Base-by-base conservation (phyloP, 2,329 filamentous ascomycete genomes). In the Alternaria longipes region DNA sequence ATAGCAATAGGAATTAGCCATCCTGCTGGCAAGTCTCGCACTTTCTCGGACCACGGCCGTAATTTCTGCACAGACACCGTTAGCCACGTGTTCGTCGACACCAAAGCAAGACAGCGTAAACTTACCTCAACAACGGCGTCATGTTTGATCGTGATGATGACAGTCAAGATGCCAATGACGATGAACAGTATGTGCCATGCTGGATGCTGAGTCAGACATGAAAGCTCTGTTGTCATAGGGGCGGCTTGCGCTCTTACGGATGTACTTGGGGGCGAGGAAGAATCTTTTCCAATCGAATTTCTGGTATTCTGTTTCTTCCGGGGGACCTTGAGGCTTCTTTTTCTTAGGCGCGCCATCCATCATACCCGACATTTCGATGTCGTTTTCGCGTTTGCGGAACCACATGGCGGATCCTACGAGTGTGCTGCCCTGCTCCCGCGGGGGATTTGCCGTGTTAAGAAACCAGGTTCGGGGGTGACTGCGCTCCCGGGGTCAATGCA, bases 1-100 rank as follows among this genome's bases (percentile, higher is more conserved):
- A 77, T 78, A 8, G 55, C 73, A 36, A 78, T 68, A 16, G 75
- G 75, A 22, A 78, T 78, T 16, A 78, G 64, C 71, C 72, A 78
- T 26, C 75, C 75, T 28, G 74, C 74, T 47, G 75, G 75, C 14
- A 78, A 64, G 44, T 76, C 74, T 56, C 72, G 72, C 26, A 78
- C 70, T 41, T 74, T 71, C 56, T 75, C 74, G 32, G 75, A 75
- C 58, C 74, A 78, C 14, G 75, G 75, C 18, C 72, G 74, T 40
- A 78, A 63, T 68, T 69, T 69, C 73, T 77, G 51, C 28, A 14
- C 28, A 28, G 41, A 26, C 32, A 14, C 22, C 1, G 54, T 74
- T 46, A 74, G 63, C 36, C 41, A 18, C 36, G 32, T 32, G 24
- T 12, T 36, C 8, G 30, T 16, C 34, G 9, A 45, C 30, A 26